Conservation (phyloP, 2,329 filamentous ascomycete species). For the Knufia fluminis region DNA sequence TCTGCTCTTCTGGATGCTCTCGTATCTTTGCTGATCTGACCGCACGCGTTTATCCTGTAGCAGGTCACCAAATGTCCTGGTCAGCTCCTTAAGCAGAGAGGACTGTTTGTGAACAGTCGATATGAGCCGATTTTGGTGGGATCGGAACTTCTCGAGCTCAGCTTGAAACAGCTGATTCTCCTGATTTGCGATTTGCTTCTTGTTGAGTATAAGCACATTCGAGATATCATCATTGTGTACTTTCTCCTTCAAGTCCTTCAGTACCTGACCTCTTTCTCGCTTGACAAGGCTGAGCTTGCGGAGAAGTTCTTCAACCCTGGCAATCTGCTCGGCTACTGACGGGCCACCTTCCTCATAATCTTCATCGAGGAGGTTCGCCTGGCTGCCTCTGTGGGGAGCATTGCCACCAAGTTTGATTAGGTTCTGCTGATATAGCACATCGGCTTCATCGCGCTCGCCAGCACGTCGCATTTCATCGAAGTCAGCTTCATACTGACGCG, state of each 20-base stretch:
- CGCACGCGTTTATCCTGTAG: slow-evolving; percentile 90
- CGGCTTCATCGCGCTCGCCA: slow-evolving; percentile 74
- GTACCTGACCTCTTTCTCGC: slow-evolving; percentile 76
- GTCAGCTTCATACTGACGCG: slow-evolving; percentile 75
- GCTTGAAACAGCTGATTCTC: slow-evolving; percentile 88
- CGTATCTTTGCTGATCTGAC: slow-evolving; percentile 91
- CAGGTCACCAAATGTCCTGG: slow-evolving; percentile 72
- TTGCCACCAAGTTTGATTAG: slow-evolving; percentile 65
- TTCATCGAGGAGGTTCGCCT: slow-evolving; percentile 79
- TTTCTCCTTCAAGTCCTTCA: slow-evolving; percentile 97
- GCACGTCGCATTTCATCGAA: slow-evolving; percentile 94
- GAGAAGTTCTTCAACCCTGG: slow-evolving; percentile 76
- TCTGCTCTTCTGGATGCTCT: slow-evolving; percentile 73
- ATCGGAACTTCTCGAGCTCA: slow-evolving; percentile 93
- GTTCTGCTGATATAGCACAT: slow-evolving; percentile 78
- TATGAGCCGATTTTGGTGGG: slow-evolving; percentile 80
- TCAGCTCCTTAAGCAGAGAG: slow-evolving; percentile 88
- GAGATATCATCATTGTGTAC: slow-evolving; percentile 90
- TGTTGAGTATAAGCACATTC: slow-evolving; percentile 93
- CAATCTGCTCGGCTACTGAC: slow-evolving; percentile 83
- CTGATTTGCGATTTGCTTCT: slow-evolving; percentile 87
- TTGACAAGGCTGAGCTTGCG: slow-evolving; percentile 90
- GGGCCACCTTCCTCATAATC: slow-evolving; percentile 74
- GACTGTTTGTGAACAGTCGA: slow-evolving; percentile 95
- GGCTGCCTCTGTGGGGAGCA: slow-evolving; percentile 50